A percentile compares a stretch with the other conserved stretches of the same genome.
Conservation (phyloP, 257 asterid genomes). For the Jacaranda copaia region DNA sequence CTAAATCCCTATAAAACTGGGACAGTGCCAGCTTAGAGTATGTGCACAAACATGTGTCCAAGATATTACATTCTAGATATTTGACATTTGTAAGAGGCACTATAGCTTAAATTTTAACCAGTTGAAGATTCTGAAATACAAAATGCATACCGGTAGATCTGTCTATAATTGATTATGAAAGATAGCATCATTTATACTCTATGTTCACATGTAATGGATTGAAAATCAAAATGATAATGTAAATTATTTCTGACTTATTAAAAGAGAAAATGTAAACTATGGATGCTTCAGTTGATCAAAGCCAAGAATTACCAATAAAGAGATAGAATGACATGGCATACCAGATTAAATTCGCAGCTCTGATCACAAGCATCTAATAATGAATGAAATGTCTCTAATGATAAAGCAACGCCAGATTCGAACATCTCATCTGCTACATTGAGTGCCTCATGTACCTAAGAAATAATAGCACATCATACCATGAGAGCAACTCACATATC, state of each 20-base stretch:
- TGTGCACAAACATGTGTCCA: slow-evolving; percentile 12
- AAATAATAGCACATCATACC: slow-evolving; percentile 32
- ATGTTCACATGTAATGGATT: neutral
- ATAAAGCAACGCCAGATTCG: slow-evolving; percentile 55
- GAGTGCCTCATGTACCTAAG: slow-evolving; percentile 84
- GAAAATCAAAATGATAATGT: neutral
- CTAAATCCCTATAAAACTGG: slow-evolving; percentile 12
- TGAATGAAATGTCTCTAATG: slow-evolving; percentile 60
- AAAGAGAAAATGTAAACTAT: neutral
- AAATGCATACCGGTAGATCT: slow-evolving; percentile 4
- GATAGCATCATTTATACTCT: neutral
- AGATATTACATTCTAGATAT: neutral
- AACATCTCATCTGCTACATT: slow-evolving; percentile 62
- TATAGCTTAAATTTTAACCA: slow-evolving; percentile 2
- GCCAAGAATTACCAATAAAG: slow-evolving; percentile 26
- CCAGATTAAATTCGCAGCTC: slow-evolving; percentile 87
- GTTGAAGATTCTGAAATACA: slow-evolving; percentile 24
- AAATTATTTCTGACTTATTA: neutral
- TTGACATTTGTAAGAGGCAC: slow-evolving; percentile 9
- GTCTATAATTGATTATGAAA: neutral
- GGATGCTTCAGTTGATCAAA: neutral
- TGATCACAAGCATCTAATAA: slow-evolving; percentile 70
- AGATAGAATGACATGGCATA: slow-evolving; percentile 42
- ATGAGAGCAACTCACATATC: slow-evolving; percentile 11
- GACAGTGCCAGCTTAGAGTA: neutral